These are phyloP conservation scores for Saturnispora zaruensis DNA, from an alignment of 805 yeast genomes.

Conservation along the genomic window DNA sequence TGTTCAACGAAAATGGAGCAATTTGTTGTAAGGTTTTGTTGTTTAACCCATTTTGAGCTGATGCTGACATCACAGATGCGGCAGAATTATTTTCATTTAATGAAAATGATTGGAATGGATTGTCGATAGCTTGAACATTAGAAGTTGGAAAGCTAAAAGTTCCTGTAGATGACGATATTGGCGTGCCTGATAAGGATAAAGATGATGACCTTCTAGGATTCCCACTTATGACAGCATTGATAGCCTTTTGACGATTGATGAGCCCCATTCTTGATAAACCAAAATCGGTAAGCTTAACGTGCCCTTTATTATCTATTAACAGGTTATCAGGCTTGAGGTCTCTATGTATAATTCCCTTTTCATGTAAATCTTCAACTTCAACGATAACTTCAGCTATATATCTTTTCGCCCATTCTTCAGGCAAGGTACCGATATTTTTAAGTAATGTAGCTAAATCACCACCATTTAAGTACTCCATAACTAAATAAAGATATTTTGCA, in stretches of 20 bases:
- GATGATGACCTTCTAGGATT: slow-evolving; percentile 7
- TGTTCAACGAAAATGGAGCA: slow-evolving; percentile 7
- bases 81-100: slow-evolving; percentile 1
- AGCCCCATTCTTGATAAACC: slow-evolving; percentile 89
- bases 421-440: slow-evolving; percentile 72
- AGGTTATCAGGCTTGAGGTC: slow-evolving; percentile 94
- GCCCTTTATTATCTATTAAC: slow-evolving; percentile 79
- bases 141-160: slow-evolving; percentile 5
- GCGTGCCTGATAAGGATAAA: slow-evolving; percentile 2
- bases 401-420: slow-evolving; percentile 77
- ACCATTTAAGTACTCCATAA: slow-evolving; percentile 94
- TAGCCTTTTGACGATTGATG: slow-evolving; percentile 60
- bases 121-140: slow-evolving; percentile 7
- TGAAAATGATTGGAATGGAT: slow-evolving; percentile 7
- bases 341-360: slow-evolving; percentile 83
- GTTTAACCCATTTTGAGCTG: not conserved
- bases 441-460: slow-evolving; percentile 90
- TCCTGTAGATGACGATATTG: slow-evolving; percentile 10
- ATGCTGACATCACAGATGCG: not conserved
- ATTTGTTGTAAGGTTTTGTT: not conserved
- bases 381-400: slow-evolving; percentile 86
- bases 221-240: slow-evolving; percentile 9
- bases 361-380: slow-evolving; percentile 85
- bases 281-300: slow-evolving; percentile 87
- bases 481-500: slow-evolving; percentile 75